Evolutionary conservation across 202 grass and related monocot species (phyloP).

Genomic region (Brachypodium distachyon): DNA sequence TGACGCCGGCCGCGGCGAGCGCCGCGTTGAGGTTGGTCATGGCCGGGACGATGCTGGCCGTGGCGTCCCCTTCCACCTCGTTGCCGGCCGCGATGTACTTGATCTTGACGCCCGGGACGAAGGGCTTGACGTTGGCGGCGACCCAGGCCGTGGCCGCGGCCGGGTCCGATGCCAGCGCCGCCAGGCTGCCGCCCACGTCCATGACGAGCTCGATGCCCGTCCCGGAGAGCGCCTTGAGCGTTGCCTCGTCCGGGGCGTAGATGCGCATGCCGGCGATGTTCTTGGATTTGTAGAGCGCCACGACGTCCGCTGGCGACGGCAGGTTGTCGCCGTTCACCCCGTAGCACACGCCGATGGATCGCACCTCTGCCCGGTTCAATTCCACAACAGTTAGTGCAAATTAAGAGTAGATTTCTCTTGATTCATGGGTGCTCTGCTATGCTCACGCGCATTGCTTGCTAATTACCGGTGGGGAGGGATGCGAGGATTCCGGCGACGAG

Average conservation of each 20-base stretch:
- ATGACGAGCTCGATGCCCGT: slow-evolving; percentile 11
- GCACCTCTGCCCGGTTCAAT: not conserved
- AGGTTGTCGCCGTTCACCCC: slow-evolving; percentile 18
- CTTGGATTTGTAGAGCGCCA: slow-evolving; percentile 25
- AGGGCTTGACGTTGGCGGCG: slow-evolving; percentile 5
- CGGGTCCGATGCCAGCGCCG: not conserved
- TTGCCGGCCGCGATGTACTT: slow-evolving; percentile 36
- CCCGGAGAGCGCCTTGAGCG: not conserved
- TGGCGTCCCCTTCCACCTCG: not conserved
- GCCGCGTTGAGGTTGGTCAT: slow-evolving; percentile 22
- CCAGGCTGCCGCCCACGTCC: not conserved
- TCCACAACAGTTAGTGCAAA: not conserved
- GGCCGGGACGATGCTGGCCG: slow-evolving; percentile 31
- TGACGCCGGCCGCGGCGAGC: not conserved
- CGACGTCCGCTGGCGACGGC: slow-evolving; percentile 5
- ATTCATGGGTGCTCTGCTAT: too few relatives aligned
- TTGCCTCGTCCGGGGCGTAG: not conserved
- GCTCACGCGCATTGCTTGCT: not conserved
- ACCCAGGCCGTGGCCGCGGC: slow-evolving; percentile 10
- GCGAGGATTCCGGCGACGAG: not conserved
- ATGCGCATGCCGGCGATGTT: slow-evolving; percentile 33
- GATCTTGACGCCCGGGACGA: slow-evolving; percentile 3
- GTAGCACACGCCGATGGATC: slow-evolving; percentile 8
- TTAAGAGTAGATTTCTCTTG: too few relatives aligned
- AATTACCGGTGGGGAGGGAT: not conserved